phyloP scores from a whole-genome alignment of 2,329 filamentous ascomycete species.

The Elsinoe arachidis region DNA sequence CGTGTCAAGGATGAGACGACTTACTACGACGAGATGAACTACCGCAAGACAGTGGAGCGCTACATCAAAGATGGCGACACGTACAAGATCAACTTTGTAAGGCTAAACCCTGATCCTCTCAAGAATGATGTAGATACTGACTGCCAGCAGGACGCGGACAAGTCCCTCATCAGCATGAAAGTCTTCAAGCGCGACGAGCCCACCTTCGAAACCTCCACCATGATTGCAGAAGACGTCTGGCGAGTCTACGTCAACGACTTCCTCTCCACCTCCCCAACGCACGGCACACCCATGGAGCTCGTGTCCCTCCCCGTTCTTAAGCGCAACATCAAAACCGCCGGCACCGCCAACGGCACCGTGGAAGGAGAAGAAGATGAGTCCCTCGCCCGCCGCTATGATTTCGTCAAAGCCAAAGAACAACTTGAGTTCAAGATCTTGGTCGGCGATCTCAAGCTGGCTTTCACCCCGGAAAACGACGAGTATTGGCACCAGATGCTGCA shows the following conservation, averaged over 20 bases:
- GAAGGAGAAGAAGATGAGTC: slow-evolving; percentile 14
- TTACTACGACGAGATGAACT: slow-evolving; percentile 80
- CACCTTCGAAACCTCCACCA: slow-evolving; percentile 65
- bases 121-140: slow-evolving; percentile 21
- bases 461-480: slow-evolving; percentile 35
- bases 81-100: slow-evolving; percentile 83
- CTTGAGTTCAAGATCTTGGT: slow-evolving; percentile 38
- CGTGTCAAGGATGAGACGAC: slow-evolving; percentile 78
- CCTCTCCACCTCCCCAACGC: slow-evolving; percentile 76
- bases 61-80: slow-evolving; percentile 87
- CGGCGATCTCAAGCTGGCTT: slow-evolving; percentile 35
- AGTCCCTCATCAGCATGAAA: slow-evolving; percentile 61
- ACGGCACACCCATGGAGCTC: slow-evolving; percentile 26
- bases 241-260: slow-evolving; percentile 93
- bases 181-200: slow-evolving; percentile 82
- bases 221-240: slow-evolving; percentile 60
- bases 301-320: slow-evolving; percentile 33
- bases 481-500: slow-evolving; percentile 32
- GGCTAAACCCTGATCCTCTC: slow-evolving; percentile 31
- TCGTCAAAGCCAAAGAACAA: slow-evolving; percentile 32
- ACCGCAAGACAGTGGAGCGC: slow-evolving; percentile 86
- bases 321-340: slow-evolving; percentile 30
- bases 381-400: slow-evolving; percentile 19
- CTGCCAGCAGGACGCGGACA: slow-evolving; percentile 51
- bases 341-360: slow-evolving; percentile 20